A percentile compares a stretch with the other conserved stretches of the same genome.
These are phyloP conservation scores for Collybiopsis luxurians DNA, from an alignment of 768 basidiomycete species.

Conservation along the genomic window DNA sequence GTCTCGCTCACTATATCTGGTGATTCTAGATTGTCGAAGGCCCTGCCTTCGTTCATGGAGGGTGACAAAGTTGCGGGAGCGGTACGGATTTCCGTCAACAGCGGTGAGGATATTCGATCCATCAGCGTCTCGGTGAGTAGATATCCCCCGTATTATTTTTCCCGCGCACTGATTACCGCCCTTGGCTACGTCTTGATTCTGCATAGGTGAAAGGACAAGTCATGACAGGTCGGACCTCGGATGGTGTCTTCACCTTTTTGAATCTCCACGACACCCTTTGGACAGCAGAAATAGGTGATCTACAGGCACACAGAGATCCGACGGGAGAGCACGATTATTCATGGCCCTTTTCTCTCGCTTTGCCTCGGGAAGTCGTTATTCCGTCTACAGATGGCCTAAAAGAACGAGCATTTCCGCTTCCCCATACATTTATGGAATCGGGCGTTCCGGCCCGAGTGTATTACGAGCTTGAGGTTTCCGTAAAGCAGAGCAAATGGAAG, in stretches of 20 bases:
- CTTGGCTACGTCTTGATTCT: neutral
- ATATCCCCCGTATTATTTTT: neutral
- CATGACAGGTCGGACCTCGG: slow-evolving; percentile 3
- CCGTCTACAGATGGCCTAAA: neutral
- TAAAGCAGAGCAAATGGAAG: slow-evolving; percentile 1
- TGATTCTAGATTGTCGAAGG: slow-evolving; percentile 4
- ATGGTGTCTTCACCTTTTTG: slow-evolving; percentile 5
- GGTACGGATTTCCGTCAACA: slow-evolving; percentile 4
- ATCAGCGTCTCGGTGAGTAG: neutral
- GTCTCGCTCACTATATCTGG: neutral
- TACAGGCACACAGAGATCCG: neutral
- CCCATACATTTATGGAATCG: slow-evolving; percentile 5
- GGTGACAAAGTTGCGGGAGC: slow-evolving; percentile 1
- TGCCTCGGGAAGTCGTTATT: neutral
- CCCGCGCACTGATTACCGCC: neutral
- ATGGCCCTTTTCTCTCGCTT: slow-evolving; percentile 1
- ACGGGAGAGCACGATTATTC: neutral
- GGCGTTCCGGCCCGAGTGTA: slow-evolving; percentile 3
- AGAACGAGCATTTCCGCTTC: neutral
- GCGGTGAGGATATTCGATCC: slow-evolving; percentile 5
- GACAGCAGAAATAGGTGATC: neutral
- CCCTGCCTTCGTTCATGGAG: slow-evolving; percentile 5
- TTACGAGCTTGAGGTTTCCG: neutral
- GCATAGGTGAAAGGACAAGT: slow-evolving; percentile 3
- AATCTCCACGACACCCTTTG: slow-evolving; percentile 1